phyloP scores from a whole-genome alignment of 2,329 filamentous ascomycete species.

The Calonectria hawksworthii region DNA sequence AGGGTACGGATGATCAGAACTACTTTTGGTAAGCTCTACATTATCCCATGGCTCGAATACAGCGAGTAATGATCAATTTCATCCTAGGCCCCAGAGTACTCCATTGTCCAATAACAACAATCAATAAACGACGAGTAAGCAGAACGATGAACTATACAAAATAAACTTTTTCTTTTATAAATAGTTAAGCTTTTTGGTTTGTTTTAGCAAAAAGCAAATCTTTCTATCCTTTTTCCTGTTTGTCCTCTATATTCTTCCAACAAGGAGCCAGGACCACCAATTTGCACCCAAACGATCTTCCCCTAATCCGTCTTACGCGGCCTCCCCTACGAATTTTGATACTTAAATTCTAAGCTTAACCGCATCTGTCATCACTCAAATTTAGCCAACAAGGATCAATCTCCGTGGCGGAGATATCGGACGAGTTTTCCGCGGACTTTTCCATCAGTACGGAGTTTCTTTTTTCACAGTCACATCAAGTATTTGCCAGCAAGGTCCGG shows the following conservation, averaged over 20 bases:
- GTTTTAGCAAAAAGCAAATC: no score
- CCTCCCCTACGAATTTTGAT: slow-evolving; percentile 8
- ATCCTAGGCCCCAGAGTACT: not conserved
- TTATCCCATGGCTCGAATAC: not conserved
- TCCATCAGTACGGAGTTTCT: no score
- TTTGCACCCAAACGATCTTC: not conserved
- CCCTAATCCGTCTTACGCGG: slow-evolving; percentile 9
- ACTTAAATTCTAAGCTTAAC: slow-evolving; percentile 18
- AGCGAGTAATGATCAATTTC: no score
- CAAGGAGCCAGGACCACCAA: not conserved
- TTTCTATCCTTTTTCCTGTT: no score
- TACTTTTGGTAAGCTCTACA: not conserved
- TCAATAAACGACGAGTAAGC: not conserved
- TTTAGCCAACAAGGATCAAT: not conserved
- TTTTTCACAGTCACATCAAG: not conserved
- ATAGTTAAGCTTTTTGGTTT: no score
- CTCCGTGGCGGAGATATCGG: not conserved
- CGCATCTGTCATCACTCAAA: not conserved
- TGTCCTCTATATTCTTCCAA: not conserved
- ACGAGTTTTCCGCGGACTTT: not conserved
- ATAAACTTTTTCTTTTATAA: no score
- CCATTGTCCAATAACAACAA: not conserved
- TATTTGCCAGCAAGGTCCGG: not conserved
- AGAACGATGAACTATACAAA: not conserved
- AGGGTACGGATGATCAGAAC: not conserved